Base-by-base conservation (phyloP, 1,139 yeast species). In the Lodderomyces margitis region DNA sequence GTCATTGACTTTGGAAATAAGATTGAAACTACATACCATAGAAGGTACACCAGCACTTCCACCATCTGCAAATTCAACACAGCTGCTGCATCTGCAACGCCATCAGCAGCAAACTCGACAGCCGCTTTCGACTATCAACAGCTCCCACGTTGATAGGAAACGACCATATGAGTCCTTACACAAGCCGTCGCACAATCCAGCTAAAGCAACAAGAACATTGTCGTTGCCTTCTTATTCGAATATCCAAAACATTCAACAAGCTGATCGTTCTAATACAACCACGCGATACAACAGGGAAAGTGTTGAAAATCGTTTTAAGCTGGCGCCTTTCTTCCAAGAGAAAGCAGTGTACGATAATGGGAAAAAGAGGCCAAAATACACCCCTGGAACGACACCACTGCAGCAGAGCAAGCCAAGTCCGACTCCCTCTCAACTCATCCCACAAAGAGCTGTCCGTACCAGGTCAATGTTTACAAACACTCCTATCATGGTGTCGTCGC, bases 171-270 rank as follows among this genome's bases (percentile, higher is more conserved):
- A 42, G n/a, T 35, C 38, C 7, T n/a, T 12, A 12, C 4, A 25
- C 30, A 25, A 25, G 5, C 41, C 54, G 7, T 37, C 54, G 14
- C 21, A 44, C 11, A 73, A 56, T 14, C 49, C 55, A 2, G 65
- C 72, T 36, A 80, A 78, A 58, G 87, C 87, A 7, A 73, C 77
- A n/a, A 68, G 87, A 54, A 81, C 87, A 1, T 80, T 78, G 49
- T 81, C 86, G 0, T 61, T 81, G 39, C 86, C 86, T 3, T 71
- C 74, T 2, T 80, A 78, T 64, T 72, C 64, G 37, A 66, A 66
- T 41, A 67, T 70, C 50, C 68, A 62, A 46, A 69, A 61, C 42
- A 69, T 71, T 39, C 66, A 70, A 56, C 67, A 62, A 43, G 74
- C 74, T 31, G 77, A 72, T 50, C 68, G 66, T 43, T 51, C 62